Evolutionary conservation across 805 yeast species (phyloP), one percentile per base, ranked within the genome.

Genomic region (Vanderwaltozyma tropicalis): DNA sequence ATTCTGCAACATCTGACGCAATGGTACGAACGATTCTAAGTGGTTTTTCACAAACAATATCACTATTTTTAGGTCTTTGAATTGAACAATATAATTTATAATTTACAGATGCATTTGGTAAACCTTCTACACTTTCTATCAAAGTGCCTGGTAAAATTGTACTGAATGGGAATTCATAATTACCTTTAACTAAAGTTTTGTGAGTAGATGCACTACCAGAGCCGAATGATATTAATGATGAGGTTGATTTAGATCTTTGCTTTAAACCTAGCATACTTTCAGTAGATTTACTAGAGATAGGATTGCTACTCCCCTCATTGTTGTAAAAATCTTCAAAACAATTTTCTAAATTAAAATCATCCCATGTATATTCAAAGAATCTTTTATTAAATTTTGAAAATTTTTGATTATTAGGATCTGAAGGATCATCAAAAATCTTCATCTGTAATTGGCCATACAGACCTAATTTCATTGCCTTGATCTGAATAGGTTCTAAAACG

Each of bases 111-210:
- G 86, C 85, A 36, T 89, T 81, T 2, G 86, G 86, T 36, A 87
- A 66, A 11, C 96, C 96, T 55, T 88, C 95, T 7, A 92, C 79
- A 20, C 94, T 79, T 58, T 92, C 98, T 2, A 85, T 78, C 32
- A 82, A 69, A 28, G 77, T 68, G 1, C 97, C 97, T 0, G 95
- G 95, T 17, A 89, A 54, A 18, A 87, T 69, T 0, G 89, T 72
- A 43, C 80, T 80, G 56, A 92, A 92, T 0, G 97, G 96, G 49
- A 92, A 75, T 52, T 83, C 94, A 54, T 89, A 87, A 58, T 83
- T 83, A 0, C 97, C 97, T 42, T 71, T 75, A 1, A 67, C 68
- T 39, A 82, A 56, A 5, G 68, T 60, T 41, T 71, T 74, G 24
- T 57, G 34, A 52, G 40, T 14, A 52, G 47, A 31, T 28, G 41